phyloP scores from a whole-genome alignment of 805 yeast genomes.

The Myxozyma mucilagina region DNA sequence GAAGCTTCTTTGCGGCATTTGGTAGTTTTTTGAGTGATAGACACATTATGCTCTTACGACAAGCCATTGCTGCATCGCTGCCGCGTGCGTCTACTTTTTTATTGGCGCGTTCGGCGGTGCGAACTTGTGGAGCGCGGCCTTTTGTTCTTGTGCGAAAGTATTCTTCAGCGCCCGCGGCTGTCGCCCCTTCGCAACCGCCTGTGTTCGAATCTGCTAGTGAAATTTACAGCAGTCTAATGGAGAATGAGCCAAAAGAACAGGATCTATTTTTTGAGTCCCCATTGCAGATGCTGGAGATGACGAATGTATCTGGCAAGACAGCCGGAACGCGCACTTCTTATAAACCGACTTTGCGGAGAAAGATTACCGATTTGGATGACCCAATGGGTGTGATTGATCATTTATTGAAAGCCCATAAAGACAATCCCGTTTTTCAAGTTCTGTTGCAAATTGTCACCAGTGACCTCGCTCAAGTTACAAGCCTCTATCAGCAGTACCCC shows the following conservation, averaged over 20 bases:
- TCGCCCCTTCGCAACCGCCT: neutral
- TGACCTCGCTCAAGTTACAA: neutral
- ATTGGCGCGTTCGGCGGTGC: too few relatives aligned
- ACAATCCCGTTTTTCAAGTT: neutral
- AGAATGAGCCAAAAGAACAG: neutral
- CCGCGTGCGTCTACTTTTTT: neutral
- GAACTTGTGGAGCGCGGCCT: neutral
- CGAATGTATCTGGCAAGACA: neutral
- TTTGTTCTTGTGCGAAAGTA: neutral
- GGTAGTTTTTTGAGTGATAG: too few relatives aligned
- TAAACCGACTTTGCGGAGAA: neutral
- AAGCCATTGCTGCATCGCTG: neutral
- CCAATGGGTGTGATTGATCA: neutral
- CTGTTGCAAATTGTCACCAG: slow-evolving; percentile 1
- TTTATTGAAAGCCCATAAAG: neutral
- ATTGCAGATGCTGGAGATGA: neutral
- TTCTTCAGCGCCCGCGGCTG: neutral
- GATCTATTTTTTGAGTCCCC: neutral
- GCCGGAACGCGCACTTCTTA: neutral
- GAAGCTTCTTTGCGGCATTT: too few relatives aligned
- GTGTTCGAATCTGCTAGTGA: neutral
- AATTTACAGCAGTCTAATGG: neutral
- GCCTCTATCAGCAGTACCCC: neutral
- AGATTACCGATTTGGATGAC: neutral
- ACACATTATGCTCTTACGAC: neutral